phyloP scores from a whole-genome alignment of 257 asterid species.

The Paraleonurus japonicus region DNA sequence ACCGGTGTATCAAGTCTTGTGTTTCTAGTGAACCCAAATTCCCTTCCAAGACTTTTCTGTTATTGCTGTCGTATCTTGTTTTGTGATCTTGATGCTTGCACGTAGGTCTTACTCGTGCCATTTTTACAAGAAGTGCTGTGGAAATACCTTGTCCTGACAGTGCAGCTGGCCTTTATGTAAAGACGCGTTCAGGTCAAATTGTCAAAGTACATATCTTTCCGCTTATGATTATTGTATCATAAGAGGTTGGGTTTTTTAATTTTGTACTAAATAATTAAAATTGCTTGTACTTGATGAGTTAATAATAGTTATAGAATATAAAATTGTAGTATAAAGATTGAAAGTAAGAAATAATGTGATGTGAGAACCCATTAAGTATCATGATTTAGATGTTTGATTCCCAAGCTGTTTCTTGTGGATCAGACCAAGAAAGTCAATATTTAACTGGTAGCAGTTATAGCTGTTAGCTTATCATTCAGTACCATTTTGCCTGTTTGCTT shows the following conservation, averaged over 20 bases:
- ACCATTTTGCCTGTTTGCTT: not conserved
- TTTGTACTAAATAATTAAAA: not conserved
- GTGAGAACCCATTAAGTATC: not conserved
- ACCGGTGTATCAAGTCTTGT: not conserved
- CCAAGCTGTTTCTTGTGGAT: not conserved
- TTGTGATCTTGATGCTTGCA: conserved; percentile 28
- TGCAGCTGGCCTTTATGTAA: conserved; percentile 85
- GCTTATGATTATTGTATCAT: conserved; percentile 27
- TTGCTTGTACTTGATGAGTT: not conserved
- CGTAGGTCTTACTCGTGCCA: conserved; percentile 83
- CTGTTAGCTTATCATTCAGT: not conserved
- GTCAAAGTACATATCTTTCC: conserved; percentile 69
- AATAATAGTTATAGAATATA: not conserved
- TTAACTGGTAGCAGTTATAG: not conserved
- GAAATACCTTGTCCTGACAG: conserved; percentile 73
- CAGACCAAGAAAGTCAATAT: not conserved
- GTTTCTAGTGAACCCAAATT: not conserved
- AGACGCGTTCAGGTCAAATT: conserved; percentile 76
- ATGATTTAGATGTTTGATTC: not conserved
- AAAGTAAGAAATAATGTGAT: not conserved
- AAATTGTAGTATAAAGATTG: not conserved
- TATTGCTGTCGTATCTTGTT: conserved; percentile 2
- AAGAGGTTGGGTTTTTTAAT: not conserved
- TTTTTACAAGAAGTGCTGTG: conserved; percentile 58
- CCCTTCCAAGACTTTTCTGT: not conserved